Evolutionary conservation across 2,329 filamentous ascomycete species (phyloP), one percentile per base, ranked within the genome.

Genomic region (Stachybotrys chlorohalonatus): DNA sequence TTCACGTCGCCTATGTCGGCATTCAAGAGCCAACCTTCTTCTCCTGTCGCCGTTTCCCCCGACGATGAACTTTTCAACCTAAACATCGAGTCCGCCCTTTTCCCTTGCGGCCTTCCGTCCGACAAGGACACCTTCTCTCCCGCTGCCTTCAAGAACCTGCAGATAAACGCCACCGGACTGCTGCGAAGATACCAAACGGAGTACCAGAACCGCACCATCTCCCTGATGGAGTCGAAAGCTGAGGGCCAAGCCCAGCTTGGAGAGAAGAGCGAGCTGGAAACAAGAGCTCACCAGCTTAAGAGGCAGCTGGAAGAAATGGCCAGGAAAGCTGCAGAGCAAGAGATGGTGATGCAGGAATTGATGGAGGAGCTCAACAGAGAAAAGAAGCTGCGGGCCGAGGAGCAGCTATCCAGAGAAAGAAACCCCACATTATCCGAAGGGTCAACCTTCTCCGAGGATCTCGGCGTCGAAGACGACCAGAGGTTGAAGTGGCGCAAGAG

Each of bases 281-380:
- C 75, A 6, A 74, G 80, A 3, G 73, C 76, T 7, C 68, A 73
- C 17, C 76, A 81, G 60, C 72, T 86, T 47, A 82, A 80, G 64
- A 72, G 75, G 60, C 82, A 86, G 64, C 73, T 87, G 1, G 80
- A 85, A 59, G 77, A 77, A 51, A 81, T 86, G 74, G 78, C 80
- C 1, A 68, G 66, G 15, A 75, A 75, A 59, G 77, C 78, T 0
- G 70, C 73, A 3, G 78, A 82, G 60, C 79, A 82, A 57, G 81
- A 86, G 60, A 60, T 67, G 7, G 70, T 70, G 2, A 79, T 83
- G 63, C 70, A 73, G 50, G 68, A 74, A 31, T 65, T 83, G n/a
- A 68, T 78, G 47, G 71, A 70, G n/a, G 76, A 80, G 55, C 66
- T 84, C 16, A 72, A 71, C 3, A 72, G 71, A 1, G 82, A 86